Conservation (phyloP, 2,329 filamentous ascomycete genomes). For the Immersiporthe knoxdaviesiana region DNA sequence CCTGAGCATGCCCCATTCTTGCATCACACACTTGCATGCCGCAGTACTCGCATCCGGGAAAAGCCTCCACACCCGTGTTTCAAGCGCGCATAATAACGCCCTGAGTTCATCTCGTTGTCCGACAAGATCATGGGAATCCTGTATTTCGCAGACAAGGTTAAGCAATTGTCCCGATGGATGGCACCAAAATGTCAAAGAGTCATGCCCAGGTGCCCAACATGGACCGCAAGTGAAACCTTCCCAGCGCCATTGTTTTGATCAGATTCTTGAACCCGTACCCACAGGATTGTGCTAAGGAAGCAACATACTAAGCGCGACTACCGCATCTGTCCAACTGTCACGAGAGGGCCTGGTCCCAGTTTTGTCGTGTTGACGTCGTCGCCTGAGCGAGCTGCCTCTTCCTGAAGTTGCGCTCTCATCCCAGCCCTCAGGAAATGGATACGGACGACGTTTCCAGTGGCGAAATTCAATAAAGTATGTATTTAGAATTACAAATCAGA, state of each 20-base stretch:
- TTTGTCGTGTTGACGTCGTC: neutral
- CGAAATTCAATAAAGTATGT: neutral
- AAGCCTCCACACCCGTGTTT: neutral
- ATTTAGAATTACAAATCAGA: too few species aligned
- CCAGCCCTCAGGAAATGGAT: neutral
- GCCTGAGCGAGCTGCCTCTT: neutral
- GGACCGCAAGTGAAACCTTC: neutral
- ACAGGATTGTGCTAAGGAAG: neutral
- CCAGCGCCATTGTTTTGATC: neutral
- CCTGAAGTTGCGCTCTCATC: neutral
- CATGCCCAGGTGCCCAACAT: neutral
- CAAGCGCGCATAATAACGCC: slow-evolving; percentile 13
- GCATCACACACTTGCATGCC: neutral
- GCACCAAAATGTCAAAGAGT: neutral
- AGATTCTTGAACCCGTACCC: neutral
- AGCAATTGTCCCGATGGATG: neutral
- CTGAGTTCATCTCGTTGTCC: neutral
- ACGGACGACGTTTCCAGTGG: neutral
- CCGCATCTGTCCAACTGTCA: neutral
- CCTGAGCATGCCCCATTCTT: neutral
- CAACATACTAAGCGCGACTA: neutral
- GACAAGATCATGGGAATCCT: neutral
- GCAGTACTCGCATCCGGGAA: neutral
- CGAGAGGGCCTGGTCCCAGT: neutral
- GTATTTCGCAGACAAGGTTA: neutral